Percentiles rank a stretch among this genome's conserved stretches.
These are phyloP conservation scores for Camptophora hylomeconis DNA, from an alignment of 2,329 filamentous ascomycete species.

Conservation along the genomic window DNA sequence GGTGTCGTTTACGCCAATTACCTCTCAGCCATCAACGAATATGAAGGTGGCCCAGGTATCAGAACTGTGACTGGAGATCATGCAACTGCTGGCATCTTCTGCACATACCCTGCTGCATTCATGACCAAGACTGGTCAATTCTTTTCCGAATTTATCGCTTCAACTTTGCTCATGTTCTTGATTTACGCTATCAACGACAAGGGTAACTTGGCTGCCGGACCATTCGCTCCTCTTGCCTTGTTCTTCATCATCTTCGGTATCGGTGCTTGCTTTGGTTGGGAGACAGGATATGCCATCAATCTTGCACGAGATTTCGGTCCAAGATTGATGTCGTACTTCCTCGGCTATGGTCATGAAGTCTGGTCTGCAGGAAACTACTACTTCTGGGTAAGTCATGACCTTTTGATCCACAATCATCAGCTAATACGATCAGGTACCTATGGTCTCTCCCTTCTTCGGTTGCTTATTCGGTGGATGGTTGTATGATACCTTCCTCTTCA, in stretches of 20 bases:
- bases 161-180: slow-evolving; percentile 55
- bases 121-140: slow-evolving; percentile 55
- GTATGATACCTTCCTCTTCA: slow-evolving; percentile 57
- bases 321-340: slow-evolving; percentile 49
- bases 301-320: slow-evolving; percentile 61
- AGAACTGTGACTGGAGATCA: slow-evolving; percentile 49
- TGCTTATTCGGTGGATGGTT: slow-evolving; percentile 51
- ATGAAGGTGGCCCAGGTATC: slow-evolving; percentile 12
- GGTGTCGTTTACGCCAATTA: slow-evolving; percentile 53
- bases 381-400: slow-evolving; percentile 26
- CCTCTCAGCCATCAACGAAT: slow-evolving; percentile 46
- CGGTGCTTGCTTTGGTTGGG: slow-evolving; percentile 61
- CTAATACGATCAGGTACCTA: slow-evolving; percentile 43
- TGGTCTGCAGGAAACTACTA: slow-evolving; percentile 58
- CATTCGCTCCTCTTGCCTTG: slow-evolving; percentile 46
- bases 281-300: slow-evolving; percentile 67
- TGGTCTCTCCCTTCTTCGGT: slow-evolving; percentile 57
- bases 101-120: slow-evolving; percentile 52
- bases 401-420: not conserved
- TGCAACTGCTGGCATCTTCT: slow-evolving; percentile 58
- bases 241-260: slow-evolving; percentile 66
- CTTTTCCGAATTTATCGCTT: slow-evolving; percentile 60
- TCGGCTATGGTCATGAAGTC: slow-evolving; percentile 56
- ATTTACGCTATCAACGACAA: slow-evolving; percentile 53
- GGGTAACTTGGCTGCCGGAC: slow-evolving; percentile 39